These are phyloP conservation scores for Babesia bovis DNA, from an alignment of 169 alveolate genomes.

Conservation along the genomic window DNA sequence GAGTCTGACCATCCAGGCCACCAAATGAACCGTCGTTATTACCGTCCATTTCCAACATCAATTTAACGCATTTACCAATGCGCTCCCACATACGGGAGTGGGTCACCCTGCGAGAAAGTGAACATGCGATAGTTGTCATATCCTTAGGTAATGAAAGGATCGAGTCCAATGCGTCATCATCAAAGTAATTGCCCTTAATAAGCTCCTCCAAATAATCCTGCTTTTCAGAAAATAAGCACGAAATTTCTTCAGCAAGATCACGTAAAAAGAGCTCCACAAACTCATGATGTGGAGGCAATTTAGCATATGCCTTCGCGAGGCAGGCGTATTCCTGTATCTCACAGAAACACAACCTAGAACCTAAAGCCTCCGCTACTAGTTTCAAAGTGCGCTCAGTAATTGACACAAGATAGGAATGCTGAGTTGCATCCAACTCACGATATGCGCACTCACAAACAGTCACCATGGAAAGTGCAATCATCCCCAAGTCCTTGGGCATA, in stretches of 20 bases:
- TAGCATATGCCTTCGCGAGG: constrained; percentile 44
- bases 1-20: constrained; percentile 31
- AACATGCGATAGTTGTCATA: constrained; percentile 52
- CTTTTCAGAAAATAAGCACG: constrained; percentile 46
- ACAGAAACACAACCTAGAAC: constrained; percentile 52
- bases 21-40: constrained; percentile 1
- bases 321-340: constrained; percentile 59
- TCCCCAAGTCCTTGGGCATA: constrained; percentile 62
- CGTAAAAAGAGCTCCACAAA: constrained; percentile 35
- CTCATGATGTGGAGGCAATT: constrained; percentile 20
- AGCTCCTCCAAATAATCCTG: constrained; percentile 37
- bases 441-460: constrained; percentile 31
- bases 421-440: constrained; percentile 19
- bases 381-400: constrained; percentile 16
- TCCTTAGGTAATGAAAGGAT: constrained; percentile 38
- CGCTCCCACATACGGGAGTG: constrained; percentile 37
- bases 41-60: constrained; percentile 11
- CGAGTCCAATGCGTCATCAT: constrained; percentile 40
- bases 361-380: constrained; percentile 16
- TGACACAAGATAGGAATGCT: constrained; percentile 1
- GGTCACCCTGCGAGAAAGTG: constrained; percentile 23
- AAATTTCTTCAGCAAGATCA: constrained; percentile 43
- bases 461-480: constrained; percentile 59
- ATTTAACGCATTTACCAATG: neutral
- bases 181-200: constrained; percentile 12